Percentiles rank a stretch among this genome's conserved stretches.
These are phyloP conservation scores for Cylindrotheca fusiformis DNA, from an alignment of 108 stramenopile genomes.

Conservation along the genomic window DNA sequence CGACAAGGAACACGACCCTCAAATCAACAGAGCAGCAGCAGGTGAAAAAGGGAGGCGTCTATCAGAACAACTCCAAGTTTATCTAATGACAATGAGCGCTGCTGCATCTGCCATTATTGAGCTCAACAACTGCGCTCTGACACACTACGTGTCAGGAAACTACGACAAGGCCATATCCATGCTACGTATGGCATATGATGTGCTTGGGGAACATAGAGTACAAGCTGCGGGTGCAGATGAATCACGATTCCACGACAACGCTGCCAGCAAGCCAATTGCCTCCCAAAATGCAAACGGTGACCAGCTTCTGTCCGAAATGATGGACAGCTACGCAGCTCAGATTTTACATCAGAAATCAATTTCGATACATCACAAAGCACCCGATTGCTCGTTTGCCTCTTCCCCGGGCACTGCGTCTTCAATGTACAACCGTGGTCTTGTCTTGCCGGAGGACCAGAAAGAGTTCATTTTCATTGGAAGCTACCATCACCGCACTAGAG, in stretches of 20 bases:
- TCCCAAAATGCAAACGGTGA: not conserved
- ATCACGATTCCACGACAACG: not conserved
- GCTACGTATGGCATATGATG: conserved; percentile 8
- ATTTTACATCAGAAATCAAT: not conserved
- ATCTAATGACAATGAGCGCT: no score
- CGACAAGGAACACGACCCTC: no score
- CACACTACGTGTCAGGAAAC: conserved; percentile 13
- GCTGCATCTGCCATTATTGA: not conserved
- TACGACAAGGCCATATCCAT: conserved; percentile 5
- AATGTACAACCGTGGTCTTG: conserved; percentile 22
- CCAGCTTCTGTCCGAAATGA: not conserved
- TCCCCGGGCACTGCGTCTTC: conserved; percentile 1
- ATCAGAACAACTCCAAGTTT: no score
- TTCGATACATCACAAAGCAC: not conserved
- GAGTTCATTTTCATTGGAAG: not conserved
- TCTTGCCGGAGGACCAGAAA: conserved; percentile 6
- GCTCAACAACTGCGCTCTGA: conserved; percentile 9
- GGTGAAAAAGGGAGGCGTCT: no score
- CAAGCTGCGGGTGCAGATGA: not conserved
- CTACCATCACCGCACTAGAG: conserved; percentile 9
- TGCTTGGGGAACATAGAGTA: conserved; percentile 1
- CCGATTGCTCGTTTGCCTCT: not conserved
- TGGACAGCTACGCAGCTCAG: not conserved
- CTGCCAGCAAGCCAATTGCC: not conserved
- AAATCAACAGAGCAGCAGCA: no score